Base-by-base conservation (phyloP, 2,329 filamentous ascomycete species). In the Cladophialophora psammophila region DNA sequence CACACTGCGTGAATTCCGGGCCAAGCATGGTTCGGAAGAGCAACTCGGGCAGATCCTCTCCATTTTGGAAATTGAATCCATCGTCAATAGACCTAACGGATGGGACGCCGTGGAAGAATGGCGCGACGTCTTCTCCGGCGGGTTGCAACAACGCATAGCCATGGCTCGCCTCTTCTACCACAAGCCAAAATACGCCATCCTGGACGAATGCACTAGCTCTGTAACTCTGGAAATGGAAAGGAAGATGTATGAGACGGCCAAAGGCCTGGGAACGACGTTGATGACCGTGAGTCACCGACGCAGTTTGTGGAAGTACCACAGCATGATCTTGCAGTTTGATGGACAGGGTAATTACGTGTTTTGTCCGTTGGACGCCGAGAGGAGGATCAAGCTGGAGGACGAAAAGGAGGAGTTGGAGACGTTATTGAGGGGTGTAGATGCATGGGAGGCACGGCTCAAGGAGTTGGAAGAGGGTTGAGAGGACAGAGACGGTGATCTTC, bases 91-190 rank as follows among this genome's bases (percentile, higher is more conserved):
- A 13, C 92, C 92, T 65, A 87, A 87, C 15, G 93, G 92, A 31
- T 97, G 94, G 89, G 94, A 98, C 76, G 91, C 92, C 6, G 93
- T 97, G 80, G 93, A 94, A 60, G 94, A 98, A 81, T 99, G 95
- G 95, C 90, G 93, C 56, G 94, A 98, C 73, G 92, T 96, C 0
- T 86, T 99, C 34, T 96, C 92, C 0, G 93, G 92, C 12, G 95
- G 95, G 6, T 84, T 97, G 20, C 95, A 99, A 81, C 95, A 99
- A 82, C 91, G 95, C 60, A 92, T 99, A 26, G 95, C 95, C 67
- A 98, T 98, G 92, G 95, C 95, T 0, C 86, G 95, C 0, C 86
- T 97, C 18, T 97, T 97, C 80, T 98, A 98, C 80, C 94, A 98
- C 80, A 86, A 88, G 9, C 94, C 94, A 0, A 90, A 91, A 73